Evolutionary conservation across 495 filamentous ascomycete genomes (phyloP).

Genomic region (Entonaema liquescens): DNA sequence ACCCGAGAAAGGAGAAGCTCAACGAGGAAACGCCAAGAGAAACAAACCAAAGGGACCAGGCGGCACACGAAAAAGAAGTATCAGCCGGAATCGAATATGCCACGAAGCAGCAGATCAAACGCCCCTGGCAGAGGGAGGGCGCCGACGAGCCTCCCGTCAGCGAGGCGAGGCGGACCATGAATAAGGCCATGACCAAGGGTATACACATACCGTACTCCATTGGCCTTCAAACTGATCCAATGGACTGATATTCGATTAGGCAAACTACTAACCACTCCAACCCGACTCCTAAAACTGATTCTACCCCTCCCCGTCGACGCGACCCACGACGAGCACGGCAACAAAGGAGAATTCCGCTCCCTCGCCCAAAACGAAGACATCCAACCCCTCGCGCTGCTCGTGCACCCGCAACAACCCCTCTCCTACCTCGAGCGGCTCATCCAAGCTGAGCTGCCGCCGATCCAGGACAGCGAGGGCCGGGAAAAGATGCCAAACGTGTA

Average conservation of each 20-base stretch:
- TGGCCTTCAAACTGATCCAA: background rate
- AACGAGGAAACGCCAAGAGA: conserved; percentile 47
- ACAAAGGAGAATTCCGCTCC: conserved; percentile 50
- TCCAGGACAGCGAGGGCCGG: conserved; percentile 66
- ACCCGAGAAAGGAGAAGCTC: conserved; percentile 12
- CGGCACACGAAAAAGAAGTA: conserved; percentile 51
- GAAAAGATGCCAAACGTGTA: conserved; percentile 76
- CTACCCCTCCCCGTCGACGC: conserved; percentile 77
- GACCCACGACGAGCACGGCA: conserved; percentile 56
- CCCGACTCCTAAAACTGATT: conserved; percentile 86
- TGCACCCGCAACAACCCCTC: conserved; percentile 92
- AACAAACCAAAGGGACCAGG: conserved; percentile 50
- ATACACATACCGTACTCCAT: conserved; percentile 14
- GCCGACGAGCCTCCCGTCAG: conserved; percentile 65
- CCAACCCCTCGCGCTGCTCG: conserved; percentile 84
- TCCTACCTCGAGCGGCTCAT: conserved; percentile 92
- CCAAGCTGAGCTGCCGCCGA: conserved; percentile 82
- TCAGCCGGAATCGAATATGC: conserved; percentile 45
- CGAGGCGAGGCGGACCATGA: conserved; percentile 44
- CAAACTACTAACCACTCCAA: conserved; percentile 90
- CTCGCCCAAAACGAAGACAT: conserved; percentile 65
- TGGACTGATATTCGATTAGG: conserved; percentile 56
- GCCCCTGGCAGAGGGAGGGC: conserved; percentile 77
- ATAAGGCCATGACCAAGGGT: conserved; percentile 73
- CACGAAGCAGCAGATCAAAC: conserved; percentile 46